Evolutionary conservation across 2,329 filamentous ascomycete genomes (phyloP), one percentile per base, ranked within the genome.

Genomic region (Fusarium vanettenii): DNA sequence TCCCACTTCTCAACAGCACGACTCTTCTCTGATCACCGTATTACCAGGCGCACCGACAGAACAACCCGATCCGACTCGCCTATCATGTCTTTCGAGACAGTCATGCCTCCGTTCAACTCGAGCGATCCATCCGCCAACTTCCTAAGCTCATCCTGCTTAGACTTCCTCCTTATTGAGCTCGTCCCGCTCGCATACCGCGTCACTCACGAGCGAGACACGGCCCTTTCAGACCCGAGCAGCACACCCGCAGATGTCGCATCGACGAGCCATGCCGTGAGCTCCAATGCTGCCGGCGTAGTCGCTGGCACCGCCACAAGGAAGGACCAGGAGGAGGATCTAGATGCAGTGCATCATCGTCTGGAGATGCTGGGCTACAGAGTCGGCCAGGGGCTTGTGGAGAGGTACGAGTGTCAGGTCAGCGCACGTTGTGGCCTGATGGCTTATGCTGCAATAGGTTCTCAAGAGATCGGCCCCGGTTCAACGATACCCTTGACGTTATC

Each of bases 161-260:
- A 99, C 84, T 93, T 99, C 78, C 90, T 99, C 66, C 90, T 99
- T 78, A 98, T 98, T 81, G 97, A 99, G 86, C 91, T 99, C 65
- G 97, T 99, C 18, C 97, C 97, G 43, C 93, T 98, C 87, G 94
- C 96, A 6, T 95, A 97, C 84, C 92, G 97, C 75, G 89, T 98
- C 72, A 92, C 94, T 25, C 90, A 92, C 80, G 92, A 97, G 80
- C 87, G 95, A 6, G 90, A 91, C 68, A 85, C 85, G 33, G 81
- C 84, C 62, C 83, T 88, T 69, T 82, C 87, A 69, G 77, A 79
- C 48, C 61, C 76, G 62, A 64, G 69, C 59, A 74, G 67, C 11
- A 33, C 75, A 13, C 64, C 71, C 25, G 60, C 79, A 65, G 71
- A 78, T 55, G 52, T 66, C 33, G 70, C 76, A 29, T 70, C 76